Evolutionary conservation across 495 filamentous ascomycete species (phyloP).

Genomic region (Penicillium pulvis): DNA sequence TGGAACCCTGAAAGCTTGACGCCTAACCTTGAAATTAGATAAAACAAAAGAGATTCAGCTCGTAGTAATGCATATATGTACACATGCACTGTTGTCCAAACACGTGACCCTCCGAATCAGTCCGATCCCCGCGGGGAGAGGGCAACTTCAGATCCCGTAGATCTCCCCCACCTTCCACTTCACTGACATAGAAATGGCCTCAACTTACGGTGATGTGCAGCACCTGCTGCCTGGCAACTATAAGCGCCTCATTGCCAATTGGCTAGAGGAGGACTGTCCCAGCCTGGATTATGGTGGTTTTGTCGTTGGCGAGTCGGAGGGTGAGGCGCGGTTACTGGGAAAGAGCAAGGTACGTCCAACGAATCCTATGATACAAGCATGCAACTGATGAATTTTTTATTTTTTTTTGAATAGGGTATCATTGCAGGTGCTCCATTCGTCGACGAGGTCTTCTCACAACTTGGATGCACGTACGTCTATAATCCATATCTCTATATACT

Average conservation of each 20-base stretch:
- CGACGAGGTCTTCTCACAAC: constrained; percentile 87
- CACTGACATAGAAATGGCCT: constrained; percentile 46
- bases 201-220: constrained; percentile 71
- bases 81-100: background rate
- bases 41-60: background rate
- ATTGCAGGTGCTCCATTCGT: constrained; percentile 95
- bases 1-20: too few species aligned
- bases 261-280: constrained; percentile 94
- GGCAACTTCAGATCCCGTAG: background rate
- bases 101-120: constrained; percentile 23
- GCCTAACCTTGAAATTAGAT: too few species aligned
- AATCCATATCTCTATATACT: background rate
- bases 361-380: too few species aligned
- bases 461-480: constrained; percentile 70
- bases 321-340: constrained; percentile 82
- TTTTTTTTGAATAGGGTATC: constrained; percentile 64
- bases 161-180: constrained; percentile 13
- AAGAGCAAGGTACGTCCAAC: constrained; percentile 64
- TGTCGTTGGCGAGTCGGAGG: constrained; percentile 79
- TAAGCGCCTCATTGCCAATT: constrained; percentile 75
- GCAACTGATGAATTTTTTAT: too few species aligned
- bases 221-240: constrained; percentile 84
- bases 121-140: constrained; percentile 30
- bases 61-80: background rate
- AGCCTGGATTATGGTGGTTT: constrained; percentile 97